Conservation (phyloP, 164 flowering plant species). For the Vitis riparia region DNA sequence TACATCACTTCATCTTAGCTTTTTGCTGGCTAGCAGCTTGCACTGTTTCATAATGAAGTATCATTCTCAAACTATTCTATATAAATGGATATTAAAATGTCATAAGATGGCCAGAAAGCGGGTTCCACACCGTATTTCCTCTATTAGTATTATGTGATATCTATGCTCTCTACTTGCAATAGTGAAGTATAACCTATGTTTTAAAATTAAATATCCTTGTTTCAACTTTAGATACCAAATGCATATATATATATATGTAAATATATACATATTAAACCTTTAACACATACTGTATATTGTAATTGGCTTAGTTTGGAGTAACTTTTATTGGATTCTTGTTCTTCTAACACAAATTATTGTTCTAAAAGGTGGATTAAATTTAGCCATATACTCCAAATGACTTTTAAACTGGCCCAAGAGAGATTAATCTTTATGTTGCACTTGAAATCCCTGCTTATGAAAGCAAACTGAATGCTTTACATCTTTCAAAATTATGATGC, state of each 20-base stretch:
- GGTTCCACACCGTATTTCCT: too few species aligned
- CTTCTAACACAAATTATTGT: background rate
- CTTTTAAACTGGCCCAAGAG: background rate
- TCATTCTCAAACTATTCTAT: background rate
- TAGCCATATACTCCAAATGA: background rate
- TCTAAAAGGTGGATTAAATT: background rate
- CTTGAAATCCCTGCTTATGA: constrained; percentile 26
- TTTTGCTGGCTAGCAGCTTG: background rate
- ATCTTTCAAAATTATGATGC: constrained; percentile 16
- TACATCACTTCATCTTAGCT: background rate
- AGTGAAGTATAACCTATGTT: too few species aligned
- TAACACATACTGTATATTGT: background rate
- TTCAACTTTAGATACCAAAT: background rate
- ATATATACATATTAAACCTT: background rate
- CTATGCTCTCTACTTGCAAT: too few species aligned
- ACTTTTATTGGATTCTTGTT: background rate
- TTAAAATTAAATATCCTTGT: background rate
- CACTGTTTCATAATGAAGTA: background rate
- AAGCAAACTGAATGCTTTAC: constrained; percentile 19
- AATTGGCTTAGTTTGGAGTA: background rate
- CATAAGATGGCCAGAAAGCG: too few species aligned
- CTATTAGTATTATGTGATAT: too few species aligned
- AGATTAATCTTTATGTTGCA: constrained; percentile 15
- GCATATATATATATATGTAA: background rate
- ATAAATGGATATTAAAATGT: background rate